phyloP scores from a whole-genome alignment of 73 alveolate genomes.

The Diophrys appendiculata region DNA sequence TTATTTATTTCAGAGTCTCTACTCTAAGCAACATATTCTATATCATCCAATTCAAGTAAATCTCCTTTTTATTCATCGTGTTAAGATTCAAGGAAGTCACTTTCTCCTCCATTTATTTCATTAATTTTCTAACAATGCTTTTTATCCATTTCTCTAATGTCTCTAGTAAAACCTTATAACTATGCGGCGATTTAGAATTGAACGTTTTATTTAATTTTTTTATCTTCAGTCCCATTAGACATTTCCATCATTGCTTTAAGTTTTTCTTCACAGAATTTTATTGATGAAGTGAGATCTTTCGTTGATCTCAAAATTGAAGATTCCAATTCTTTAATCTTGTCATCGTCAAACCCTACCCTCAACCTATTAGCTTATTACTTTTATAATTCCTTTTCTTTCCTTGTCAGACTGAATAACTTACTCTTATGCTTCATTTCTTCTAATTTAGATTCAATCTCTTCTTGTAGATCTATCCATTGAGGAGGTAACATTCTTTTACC shows the following conservation, averaged over 20 bases:
- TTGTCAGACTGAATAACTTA: background rate
- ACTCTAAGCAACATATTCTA: background rate
- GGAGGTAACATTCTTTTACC: conserved; percentile 10
- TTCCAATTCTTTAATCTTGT: background rate
- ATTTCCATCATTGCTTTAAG: conserved; percentile 10
- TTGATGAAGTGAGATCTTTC: background rate
- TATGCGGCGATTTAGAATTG: conserved; percentile 10
- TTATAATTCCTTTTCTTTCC: background rate
- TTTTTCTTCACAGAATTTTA: background rate
- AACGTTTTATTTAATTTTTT: conserved; percentile 10
- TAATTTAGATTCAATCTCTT: conserved; percentile 5
- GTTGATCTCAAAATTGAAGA: background rate
- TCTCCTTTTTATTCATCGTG: conserved; percentile 4
- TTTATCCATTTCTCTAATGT: conserved; percentile 4
- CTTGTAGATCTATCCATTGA: conserved; percentile 17
- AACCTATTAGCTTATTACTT: background rate
- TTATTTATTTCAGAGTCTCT: conserved; percentile 59
- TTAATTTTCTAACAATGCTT: background rate
- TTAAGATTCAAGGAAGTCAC: conserved; percentile 1
- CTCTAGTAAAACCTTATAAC: background rate
- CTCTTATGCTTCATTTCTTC: background rate
- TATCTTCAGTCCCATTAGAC: background rate
- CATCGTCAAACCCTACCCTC: background rate
- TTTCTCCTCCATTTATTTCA: conserved; percentile 4
- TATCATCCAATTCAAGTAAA: background rate